Evolutionary conservation across 176 grass and related monocot species (phyloP).

Genomic region (Puya raimondii): DNA sequence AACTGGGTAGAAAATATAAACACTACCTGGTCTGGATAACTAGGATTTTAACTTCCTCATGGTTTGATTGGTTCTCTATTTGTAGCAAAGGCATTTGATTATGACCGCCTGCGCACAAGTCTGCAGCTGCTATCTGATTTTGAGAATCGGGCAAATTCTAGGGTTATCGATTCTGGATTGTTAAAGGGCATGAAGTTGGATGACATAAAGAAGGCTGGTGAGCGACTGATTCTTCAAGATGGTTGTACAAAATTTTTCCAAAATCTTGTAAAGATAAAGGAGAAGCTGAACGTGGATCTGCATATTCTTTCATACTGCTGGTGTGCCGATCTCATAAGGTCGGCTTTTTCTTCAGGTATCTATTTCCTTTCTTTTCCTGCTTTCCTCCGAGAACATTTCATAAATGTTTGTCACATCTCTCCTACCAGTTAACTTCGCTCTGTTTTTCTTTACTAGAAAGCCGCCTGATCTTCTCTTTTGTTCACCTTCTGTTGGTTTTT

Average conservation of each 20-base stretch:
- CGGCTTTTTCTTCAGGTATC: conserved; percentile 83
- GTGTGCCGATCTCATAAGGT: conserved; percentile 93
- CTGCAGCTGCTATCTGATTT: conserved; percentile 72
- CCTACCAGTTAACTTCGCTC: background rate
- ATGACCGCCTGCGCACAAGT: conserved; percentile 52
- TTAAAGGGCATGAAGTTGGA: conserved; percentile 80
- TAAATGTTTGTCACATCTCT: too few species aligned
- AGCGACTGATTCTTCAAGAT: conserved; percentile 75
- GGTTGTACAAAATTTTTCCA: conserved; percentile 83
- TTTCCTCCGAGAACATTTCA: background rate
- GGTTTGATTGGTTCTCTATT: background rate
- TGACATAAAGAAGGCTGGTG: conserved; percentile 85
- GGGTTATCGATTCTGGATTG: conserved; percentile 78
- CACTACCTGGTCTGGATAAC: background rate
- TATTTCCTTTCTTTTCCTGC: conserved; percentile 4
- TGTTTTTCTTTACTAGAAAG: background rate
- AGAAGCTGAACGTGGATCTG: conserved; percentile 48
- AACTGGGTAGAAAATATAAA: background rate
- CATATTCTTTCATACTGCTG: conserved; percentile 97
- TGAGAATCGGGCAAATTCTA: conserved; percentile 80
- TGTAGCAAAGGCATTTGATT: conserved; percentile 61
- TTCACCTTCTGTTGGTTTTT: background rate
- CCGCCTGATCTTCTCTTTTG: background rate
- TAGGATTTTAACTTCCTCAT: background rate
- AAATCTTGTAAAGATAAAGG: conserved; percentile 56